Conservation (phyloP, 2,329 filamentous ascomycete species). For the Graphilbum fragrans region DNA sequence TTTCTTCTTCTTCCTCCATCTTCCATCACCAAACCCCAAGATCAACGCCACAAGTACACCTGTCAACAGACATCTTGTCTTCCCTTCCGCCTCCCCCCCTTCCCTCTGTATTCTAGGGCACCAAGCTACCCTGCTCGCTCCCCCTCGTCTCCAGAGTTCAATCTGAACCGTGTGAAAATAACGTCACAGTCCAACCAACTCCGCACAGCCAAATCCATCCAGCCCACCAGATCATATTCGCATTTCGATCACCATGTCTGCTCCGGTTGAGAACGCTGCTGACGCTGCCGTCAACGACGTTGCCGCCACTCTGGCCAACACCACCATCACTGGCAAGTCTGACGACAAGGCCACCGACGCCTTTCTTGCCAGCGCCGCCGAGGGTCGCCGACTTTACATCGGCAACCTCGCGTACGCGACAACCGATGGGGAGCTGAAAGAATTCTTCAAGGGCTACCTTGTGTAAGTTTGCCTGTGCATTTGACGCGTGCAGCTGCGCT, state of each 20-base stretch:
- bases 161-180: constrained; percentile 26
- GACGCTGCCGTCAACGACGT: constrained; percentile 60
- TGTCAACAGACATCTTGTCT: constrained; percentile 12
- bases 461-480: too few relatives aligned
- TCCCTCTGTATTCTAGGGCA: constrained; percentile 57
- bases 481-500: too few relatives aligned
- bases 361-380: constrained; percentile 91
- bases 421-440: constrained; percentile 99
- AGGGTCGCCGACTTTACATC: constrained; percentile 99
- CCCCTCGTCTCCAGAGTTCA: constrained; percentile 65
- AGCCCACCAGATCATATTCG: constrained; percentile 16
- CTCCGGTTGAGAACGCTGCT: constrained; percentile 55
- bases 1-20: constrained; percentile 19
- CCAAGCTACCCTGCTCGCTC: constrained; percentile 70
- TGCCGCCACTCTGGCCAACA: constrained; percentile 62
- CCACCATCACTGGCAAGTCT: constrained; percentile 49
- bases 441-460: constrained; percentile 99
- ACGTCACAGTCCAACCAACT: constrained; percentile 19
- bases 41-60: constrained; percentile 26
- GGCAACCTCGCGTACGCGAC: constrained; percentile 99
- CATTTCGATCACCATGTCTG: constrained; percentile 65
- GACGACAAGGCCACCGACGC: constrained; percentile 65
- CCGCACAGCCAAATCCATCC: constrained; percentile 2
- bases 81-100: constrained; percentile 13
- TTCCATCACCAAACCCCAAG: constrained; percentile 19